Evolutionary conservation across 352 stramenopile species (phyloP).

Genomic region (Phytopythium mirpurense): DNA sequence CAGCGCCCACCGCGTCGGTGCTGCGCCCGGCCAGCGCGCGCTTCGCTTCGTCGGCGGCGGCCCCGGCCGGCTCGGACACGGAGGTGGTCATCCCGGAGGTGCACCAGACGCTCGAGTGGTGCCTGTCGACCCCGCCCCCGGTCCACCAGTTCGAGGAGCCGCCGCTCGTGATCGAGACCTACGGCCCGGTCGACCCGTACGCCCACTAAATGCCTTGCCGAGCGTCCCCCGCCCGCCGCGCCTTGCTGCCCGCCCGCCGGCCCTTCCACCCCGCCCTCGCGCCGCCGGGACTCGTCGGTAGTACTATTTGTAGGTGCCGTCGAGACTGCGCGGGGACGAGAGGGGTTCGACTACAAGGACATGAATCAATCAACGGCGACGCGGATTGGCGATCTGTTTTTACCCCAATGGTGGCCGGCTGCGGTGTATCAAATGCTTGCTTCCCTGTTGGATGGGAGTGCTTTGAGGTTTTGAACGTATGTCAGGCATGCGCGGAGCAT

Average conservation of each 20-base stretch:
- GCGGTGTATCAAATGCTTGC: too few relatives aligned
- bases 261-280: not conserved
- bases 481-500: not conserved
- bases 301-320: not conserved
- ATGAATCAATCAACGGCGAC: not conserved
- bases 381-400: not conserved
- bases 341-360: not conserved
- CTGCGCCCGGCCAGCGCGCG: slow-evolving; percentile 43
- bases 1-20: slow-evolving; percentile 49
- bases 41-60: slow-evolving; percentile 55
- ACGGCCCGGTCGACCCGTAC: slow-evolving; percentile 78
- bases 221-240: not conserved
- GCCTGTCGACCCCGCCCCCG: slow-evolving; percentile 74
- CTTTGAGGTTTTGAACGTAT: not conserved
- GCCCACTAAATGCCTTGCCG: slow-evolving; percentile 36
- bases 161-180: slow-evolving; percentile 86
- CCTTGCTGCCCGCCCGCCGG: not conserved
- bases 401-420: too few relatives aligned
- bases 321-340: not conserved
- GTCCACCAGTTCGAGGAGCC: slow-evolving; percentile 89
- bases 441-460: not conserved
- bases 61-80: slow-evolving; percentile 47
- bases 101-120: slow-evolving; percentile 82
- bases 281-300: not conserved
- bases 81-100: slow-evolving; percentile 83